These are phyloP conservation scores for Solanum chilense DNA, from an alignment of 257 asterid species.

Conservation along the genomic window DNA sequence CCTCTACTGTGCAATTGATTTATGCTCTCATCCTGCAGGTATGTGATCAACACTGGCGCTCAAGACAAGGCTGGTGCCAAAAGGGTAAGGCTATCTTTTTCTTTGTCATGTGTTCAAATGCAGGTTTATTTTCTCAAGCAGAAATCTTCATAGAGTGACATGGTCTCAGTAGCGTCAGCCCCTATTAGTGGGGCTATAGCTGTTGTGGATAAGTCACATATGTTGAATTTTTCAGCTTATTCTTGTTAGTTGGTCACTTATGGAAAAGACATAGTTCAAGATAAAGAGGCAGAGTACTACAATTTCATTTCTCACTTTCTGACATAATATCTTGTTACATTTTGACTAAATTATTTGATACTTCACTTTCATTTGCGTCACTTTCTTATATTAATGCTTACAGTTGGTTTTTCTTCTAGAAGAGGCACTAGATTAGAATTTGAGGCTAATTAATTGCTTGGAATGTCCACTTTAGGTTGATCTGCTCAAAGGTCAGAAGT, in stretches of 20 bases:
- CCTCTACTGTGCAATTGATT: neutral
- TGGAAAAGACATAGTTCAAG: neutral
- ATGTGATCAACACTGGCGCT: constrained; percentile 74
- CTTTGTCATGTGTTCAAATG: neutral
- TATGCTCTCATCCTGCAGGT: constrained; percentile 33
- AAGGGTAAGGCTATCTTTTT: constrained; percentile 39
- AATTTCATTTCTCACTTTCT: neutral
- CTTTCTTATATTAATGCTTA: neutral
- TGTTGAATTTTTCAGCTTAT: neutral
- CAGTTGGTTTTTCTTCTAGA: neutral
- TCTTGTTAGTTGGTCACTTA: neutral
- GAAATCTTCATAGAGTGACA: neutral
- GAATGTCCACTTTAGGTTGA: constrained; percentile 45
- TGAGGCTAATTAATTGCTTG: neutral
- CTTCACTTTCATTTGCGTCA: neutral
- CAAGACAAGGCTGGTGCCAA: constrained; percentile 92
- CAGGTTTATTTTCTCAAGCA: neutral
- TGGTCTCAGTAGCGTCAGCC: neutral
- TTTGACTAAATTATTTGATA: neutral
- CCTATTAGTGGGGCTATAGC: neutral
- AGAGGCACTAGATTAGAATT: neutral
- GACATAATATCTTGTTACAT: neutral
- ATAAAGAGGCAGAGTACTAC: neutral
- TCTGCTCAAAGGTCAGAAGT: constrained; percentile 82
- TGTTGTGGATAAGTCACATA: neutral